Conservation (phyloP, 2,329 filamentous ascomycete genomes). For the Ophiocordyceps camponoti-saundersi region DNA sequence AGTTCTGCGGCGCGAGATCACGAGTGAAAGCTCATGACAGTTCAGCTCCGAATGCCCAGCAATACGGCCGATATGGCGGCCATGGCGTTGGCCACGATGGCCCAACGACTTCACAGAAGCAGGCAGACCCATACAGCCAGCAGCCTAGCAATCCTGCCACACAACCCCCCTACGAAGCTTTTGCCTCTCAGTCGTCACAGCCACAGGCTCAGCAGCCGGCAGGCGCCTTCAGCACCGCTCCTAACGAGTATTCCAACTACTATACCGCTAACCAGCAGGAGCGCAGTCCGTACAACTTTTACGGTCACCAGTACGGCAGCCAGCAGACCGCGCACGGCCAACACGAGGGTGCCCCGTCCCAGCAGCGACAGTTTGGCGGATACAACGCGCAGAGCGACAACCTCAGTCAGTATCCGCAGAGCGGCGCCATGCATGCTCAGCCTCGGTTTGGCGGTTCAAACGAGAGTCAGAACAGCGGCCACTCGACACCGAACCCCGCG, state of each 20-base stretch:
- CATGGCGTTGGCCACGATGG: conserved; percentile 45
- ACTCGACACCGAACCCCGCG: conserved; percentile 77
- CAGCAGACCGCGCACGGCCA: conserved; percentile 44
- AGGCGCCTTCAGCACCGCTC: conserved; percentile 55
- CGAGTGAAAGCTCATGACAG: conserved; percentile 3
- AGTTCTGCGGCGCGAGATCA: not conserved
- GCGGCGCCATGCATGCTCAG: conserved; percentile 36
- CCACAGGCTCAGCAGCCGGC: conserved; percentile 40
- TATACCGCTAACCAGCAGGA: conserved; percentile 61
- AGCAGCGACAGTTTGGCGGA: conserved; percentile 62
- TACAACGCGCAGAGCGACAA: conserved; percentile 54
- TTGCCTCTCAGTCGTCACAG: conserved; percentile 41
- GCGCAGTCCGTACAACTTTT: conserved; percentile 68
- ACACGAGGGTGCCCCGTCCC: conserved; percentile 52
- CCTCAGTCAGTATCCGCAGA: conserved; percentile 56
- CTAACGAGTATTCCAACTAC: conserved; percentile 69
- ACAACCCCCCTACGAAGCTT: conserved; percentile 43
- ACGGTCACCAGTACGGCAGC: conserved; percentile 42
- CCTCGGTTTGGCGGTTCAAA: conserved; percentile 40
- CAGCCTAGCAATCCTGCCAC: conserved; percentile 43
- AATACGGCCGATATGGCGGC: conserved; percentile 53
- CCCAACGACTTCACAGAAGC: conserved; percentile 49
- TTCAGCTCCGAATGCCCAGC: conserved; percentile 39
- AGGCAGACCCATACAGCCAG: conserved; percentile 74
- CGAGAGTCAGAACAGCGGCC: conserved; percentile 71